Evolutionary conservation across 208 protist genomes (phyloP), one percentile per base, ranked within the genome.

Genomic region (Acanthamoeba castellanii): DNA sequence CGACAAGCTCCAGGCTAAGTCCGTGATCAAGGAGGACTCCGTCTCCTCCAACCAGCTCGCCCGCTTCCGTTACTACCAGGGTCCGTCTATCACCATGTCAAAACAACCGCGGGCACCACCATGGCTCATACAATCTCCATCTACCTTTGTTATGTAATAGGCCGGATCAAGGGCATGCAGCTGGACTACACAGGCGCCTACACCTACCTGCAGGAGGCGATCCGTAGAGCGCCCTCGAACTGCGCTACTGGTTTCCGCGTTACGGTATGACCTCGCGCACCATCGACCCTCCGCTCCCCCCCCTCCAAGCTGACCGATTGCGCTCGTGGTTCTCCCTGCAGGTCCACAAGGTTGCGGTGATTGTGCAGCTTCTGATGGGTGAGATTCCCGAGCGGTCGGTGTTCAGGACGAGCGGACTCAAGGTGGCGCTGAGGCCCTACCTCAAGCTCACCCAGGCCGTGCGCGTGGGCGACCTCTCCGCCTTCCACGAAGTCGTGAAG

Each of bases 281-380:
- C 8, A 14, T 13, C 45, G 45, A 47, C 45, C 37, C 22, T 42
- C 9, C 42, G 14, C 34, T 68, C 5, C 0, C 47, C 14, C 82
- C 27, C 42, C 3, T 42, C 47, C 82, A 22, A 27, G 16, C 13
- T 25, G 47, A 34, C 22, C 22, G 9, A 27, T 3, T n/a, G 20
- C 64, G n/a, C 1, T 18, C 5, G 7, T 32, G 47, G 11, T 52
- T 47, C 18, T 47, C 14, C 68, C 0, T 42, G 20, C 85, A 95
- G 95, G 95, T 96, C 14, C 82, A 96, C 91, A 99, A 99, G 97
- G 96, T 99, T 47, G 96, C 97, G 2, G 95, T 99, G 45, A 99
- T 99, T 92, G 99, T 99, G 95, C 98, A 99, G 97, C 98, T 99
- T 42, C 97, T 99, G 32, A 97, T 99, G 13, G 99, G 99, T 57